Percentiles rank a stretch among this genome's conserved stretches.
Conservation (phyloP, 495 filamentous ascomycete genomes). For the Tuber umbilicatum region DNA sequence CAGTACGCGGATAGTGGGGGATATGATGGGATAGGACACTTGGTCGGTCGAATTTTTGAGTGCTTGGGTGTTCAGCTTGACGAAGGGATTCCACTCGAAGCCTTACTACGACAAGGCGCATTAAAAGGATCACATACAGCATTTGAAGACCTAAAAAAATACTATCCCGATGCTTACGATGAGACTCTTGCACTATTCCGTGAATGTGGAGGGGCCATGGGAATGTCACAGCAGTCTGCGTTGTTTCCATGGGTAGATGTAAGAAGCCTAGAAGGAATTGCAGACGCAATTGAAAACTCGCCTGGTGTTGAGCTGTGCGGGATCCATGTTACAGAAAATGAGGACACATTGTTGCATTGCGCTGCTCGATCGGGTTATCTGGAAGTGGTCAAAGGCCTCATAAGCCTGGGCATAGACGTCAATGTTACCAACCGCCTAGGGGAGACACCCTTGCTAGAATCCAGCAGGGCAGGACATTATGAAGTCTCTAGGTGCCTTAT, state of each 20-base stretch:
- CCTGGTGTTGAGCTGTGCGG: neutral
- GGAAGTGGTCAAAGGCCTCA: constrained; percentile 5
- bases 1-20: neutral
- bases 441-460: constrained; percentile 9
- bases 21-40: neutral
- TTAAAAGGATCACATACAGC: constrained; percentile 1
- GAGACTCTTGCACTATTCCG: constrained; percentile 3
- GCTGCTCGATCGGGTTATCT: constrained; percentile 5
- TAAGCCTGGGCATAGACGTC: constrained; percentile 4
- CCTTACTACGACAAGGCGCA: neutral
- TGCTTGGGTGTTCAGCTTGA: neutral
- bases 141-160: neutral
- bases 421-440: neutral
- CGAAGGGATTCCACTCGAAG: neutral
- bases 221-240: neutral
- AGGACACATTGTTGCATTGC: neutral
- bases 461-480: neutral
- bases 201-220: neutral
- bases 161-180: neutral
- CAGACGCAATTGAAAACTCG: neutral
- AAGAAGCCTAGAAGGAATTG: neutral
- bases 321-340: neutral
- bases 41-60: neutral
- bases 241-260: neutral
- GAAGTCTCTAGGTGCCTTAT: neutral